Conservation (phyloP, 108 stramenopile species). For the Skeletonema menzelii region DNA sequence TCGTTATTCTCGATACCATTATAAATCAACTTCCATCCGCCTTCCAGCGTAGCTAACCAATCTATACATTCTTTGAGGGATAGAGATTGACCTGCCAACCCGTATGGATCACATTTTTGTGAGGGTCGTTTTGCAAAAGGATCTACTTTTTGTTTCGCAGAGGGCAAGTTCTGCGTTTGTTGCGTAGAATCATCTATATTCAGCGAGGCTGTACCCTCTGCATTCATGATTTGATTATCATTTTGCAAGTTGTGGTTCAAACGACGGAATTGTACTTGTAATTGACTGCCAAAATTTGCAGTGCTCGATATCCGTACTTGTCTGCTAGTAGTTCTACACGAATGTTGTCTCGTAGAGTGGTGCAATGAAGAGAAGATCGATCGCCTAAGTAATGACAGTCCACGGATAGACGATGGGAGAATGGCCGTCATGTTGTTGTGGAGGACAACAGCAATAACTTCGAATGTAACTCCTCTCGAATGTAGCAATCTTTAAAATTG, state of each 20-base stretch:
- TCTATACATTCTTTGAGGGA: slow-evolving; percentile 20
- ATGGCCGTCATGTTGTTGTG: too few relatives aligned
- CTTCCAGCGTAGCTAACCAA: slow-evolving; percentile 30
- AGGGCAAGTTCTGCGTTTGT: background rate
- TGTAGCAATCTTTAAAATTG: too few relatives aligned
- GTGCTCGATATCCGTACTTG: background rate
- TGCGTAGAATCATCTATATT: background rate
- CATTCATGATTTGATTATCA: background rate
- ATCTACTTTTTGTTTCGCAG: slow-evolving; percentile 15
- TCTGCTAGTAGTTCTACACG: background rate
- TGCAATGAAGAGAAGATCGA: background rate
- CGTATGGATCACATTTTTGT: slow-evolving; percentile 46
- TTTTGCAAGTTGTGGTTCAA: background rate
- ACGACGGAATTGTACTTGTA: background rate
- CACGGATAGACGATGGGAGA: background rate
- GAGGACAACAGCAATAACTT: too few relatives aligned
- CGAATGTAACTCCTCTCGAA: too few relatives aligned
- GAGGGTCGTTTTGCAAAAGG: slow-evolving; percentile 42
- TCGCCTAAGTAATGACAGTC: background rate
- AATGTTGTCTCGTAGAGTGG: background rate
- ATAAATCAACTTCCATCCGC: slow-evolving; percentile 31
- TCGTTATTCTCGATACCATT: background rate
- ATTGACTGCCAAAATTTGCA: background rate
- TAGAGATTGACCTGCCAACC: slow-evolving; percentile 31
- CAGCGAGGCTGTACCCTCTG: background rate